Evolutionary conservation across 1,284 basidiomycete genomes (phyloP).

Genomic region (Microbotryum scabiosae): DNA sequence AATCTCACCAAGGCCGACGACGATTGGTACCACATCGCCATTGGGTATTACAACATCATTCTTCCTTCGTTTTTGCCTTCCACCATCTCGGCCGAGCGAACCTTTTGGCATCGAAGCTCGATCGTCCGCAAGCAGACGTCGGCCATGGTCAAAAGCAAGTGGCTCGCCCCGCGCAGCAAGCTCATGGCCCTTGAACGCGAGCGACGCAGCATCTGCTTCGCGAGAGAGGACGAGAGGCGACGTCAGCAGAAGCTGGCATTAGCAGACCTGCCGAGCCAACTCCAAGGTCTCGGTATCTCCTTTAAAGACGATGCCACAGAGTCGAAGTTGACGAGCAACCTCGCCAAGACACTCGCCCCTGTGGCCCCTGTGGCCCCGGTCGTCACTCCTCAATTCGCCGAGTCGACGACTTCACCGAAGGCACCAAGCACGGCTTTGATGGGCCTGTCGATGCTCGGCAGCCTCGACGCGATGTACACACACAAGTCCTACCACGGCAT

Average conservation of each 20-base stretch:
- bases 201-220: conserved; percentile 54
- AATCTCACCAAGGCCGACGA: conserved; percentile 43
- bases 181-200: conserved; percentile 59
- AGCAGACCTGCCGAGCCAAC: not conserved
- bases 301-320: not conserved
- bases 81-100: conserved; percentile 32
- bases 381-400: too few species aligned
- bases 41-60: conserved; percentile 65
- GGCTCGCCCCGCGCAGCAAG: conserved; percentile 53
- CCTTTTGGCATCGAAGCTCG: conserved; percentile 66
- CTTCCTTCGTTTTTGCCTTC: conserved; percentile 55
- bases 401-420: conserved; percentile 14
- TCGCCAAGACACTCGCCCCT: not conserved
- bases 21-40: conserved; percentile 62
- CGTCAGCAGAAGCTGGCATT: not conserved
- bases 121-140: conserved; percentile 58
- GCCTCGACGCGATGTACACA: conserved; percentile 58
- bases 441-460: conserved; percentile 66
- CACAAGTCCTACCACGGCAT: conserved; percentile 52
- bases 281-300: conserved; percentile 10
- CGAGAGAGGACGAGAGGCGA: conserved; percentile 55
- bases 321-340: not conserved
- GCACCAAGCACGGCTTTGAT: conserved; percentile 52
- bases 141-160: conserved; percentile 52
- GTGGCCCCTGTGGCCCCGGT: too few species aligned